phyloP scores from a whole-genome alignment of 768 basidiomycete species.

The Termitomyces sp. region DNA sequence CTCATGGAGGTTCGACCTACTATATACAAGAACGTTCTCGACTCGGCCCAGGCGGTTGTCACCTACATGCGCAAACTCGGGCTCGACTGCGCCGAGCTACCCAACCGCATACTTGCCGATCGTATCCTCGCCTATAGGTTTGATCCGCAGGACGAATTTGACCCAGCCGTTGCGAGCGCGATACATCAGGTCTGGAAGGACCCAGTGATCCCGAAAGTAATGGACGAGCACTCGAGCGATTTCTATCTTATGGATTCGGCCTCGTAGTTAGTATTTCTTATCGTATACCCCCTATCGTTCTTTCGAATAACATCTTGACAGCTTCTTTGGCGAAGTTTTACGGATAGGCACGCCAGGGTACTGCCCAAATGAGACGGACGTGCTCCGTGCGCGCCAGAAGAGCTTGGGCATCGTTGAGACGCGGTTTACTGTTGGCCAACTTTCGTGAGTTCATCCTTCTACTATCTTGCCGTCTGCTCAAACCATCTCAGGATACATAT shows the following conservation, averaged over 20 bases:
- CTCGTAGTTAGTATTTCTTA: conserved; percentile 52
- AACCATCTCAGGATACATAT: conserved; percentile 44
- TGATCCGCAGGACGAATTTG: conserved; percentile 31
- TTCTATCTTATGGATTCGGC: conserved; percentile 1
- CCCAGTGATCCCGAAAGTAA: conserved; percentile 40
- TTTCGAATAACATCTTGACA: conserved; percentile 20
- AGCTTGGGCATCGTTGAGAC: conserved; percentile 91
- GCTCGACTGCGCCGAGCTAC: conserved; percentile 56
- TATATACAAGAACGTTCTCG: conserved; percentile 74
- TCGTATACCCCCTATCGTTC: neutral
- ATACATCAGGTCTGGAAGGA: conserved; percentile 70
- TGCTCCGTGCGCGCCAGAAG: conserved; percentile 84
- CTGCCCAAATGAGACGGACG: conserved; percentile 80
- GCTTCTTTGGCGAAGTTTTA: conserved; percentile 83
- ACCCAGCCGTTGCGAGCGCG: conserved; percentile 62
- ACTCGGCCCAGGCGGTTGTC: conserved; percentile 77
- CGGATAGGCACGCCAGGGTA: conserved; percentile 82
- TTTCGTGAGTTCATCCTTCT: conserved; percentile 41
- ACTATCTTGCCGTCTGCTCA: conserved; percentile 15
- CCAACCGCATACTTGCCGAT: conserved; percentile 60
- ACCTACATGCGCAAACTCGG: conserved; percentile 75
- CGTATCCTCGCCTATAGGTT: conserved; percentile 58
- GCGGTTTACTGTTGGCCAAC: conserved; percentile 63
- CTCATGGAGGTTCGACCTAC: conserved; percentile 62
- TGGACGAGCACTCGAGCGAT: conserved; percentile 6